These are phyloP conservation scores for Zychaea mexicana DNA, from an alignment of 371 early-diverging fungal genomes.

Conservation along the genomic window DNA sequence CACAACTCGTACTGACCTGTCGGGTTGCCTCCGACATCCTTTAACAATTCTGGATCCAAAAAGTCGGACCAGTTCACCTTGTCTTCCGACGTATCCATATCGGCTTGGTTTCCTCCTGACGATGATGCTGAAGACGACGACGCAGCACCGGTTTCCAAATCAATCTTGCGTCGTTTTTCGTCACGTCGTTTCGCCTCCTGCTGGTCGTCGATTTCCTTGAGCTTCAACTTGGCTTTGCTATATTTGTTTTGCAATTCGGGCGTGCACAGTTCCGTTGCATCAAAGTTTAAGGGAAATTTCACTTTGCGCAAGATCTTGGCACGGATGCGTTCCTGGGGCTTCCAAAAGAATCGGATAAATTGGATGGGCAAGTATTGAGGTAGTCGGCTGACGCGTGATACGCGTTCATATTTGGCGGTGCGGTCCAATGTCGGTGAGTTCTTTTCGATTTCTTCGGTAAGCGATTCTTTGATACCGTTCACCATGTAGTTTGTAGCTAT, in stretches of 20 bases:
- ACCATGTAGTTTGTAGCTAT: conserved; percentile 71
- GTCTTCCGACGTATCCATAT: conserved; percentile 29
- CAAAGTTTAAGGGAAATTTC: conserved; percentile 91
- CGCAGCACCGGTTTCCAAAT: conserved; percentile 27
- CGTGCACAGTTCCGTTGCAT: conserved; percentile 85
- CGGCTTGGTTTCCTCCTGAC: conserved; percentile 23
- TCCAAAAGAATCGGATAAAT: conserved; percentile 97
- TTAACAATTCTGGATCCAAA: conserved; percentile 73
- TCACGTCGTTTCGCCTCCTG: conserved; percentile 71
- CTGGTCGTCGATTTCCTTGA: conserved; percentile 77
- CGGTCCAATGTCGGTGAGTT: conserved; percentile 80
- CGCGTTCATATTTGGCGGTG: conserved; percentile 80
- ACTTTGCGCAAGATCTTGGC: conserved; percentile 93
- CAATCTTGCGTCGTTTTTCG: conserved; percentile 62
- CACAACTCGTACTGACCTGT: conserved; percentile 82
- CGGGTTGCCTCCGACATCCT: conserved; percentile 82
- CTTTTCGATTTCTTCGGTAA: conserved; percentile 90
- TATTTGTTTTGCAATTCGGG: conserved; percentile 82
- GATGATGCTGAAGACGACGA: conserved; percentile 24
- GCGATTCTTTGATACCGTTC: conserved; percentile 59
- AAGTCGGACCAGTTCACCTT: conserved; percentile 48
- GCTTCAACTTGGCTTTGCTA: conserved; percentile 67
- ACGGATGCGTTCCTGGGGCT: conserved; percentile 77
- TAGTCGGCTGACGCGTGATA: conserved; percentile 76
- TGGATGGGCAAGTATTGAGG: conserved; percentile 90